Evolutionary conservation across 148 eudicot genomes (phyloP), one percentile per base, ranked within the genome.

Genomic region (Chenopodium quinoa): DNA sequence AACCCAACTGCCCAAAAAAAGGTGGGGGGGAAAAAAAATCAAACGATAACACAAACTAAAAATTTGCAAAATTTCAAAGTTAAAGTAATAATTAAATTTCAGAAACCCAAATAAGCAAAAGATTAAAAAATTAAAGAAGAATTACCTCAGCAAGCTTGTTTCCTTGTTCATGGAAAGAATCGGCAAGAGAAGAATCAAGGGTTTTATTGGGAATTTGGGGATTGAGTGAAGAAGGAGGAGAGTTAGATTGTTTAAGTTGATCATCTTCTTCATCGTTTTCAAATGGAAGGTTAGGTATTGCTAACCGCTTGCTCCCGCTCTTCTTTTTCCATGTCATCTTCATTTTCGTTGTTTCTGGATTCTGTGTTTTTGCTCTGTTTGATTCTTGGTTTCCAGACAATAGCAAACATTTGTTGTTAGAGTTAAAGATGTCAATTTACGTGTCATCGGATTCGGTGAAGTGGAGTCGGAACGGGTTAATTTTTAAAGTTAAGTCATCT

Each of bases 261-360:
- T 58, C 76, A 25, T 64, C 32, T 52, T 73, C 75, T 44, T 76
- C 81, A 48, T 82, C 63, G 62, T 54, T 64, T 48, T 81, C 85
- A 71, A 92, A 92, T 19, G 91, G 94, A 7, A 91, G 93, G 37
- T 87, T 81, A 9, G 89, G 44, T 0, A 84, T 52, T 60, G 83
- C 52, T 17, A 89, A 75, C 4, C 88, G 87, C 76, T 86, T 84
- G 77, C 69, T 83, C 23, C 83, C 84, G 58, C 67, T 81, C 65
- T 84, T 83, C 71, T 83, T 91, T 84, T 87, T 91, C 92, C 91
- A 91, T 81, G 91, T 90, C 91, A 91, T 82, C 88, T 91, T 91
- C 94, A 91, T 90, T 72, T 74, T 83, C 7, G 6, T 56, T 56
- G 62, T 1, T 56, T 56, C 16, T 10, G 16, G 16, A 52, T 52